Evolutionary conservation across 306 rosid species (phyloP).

Genomic region (Cicer judaicum): DNA sequence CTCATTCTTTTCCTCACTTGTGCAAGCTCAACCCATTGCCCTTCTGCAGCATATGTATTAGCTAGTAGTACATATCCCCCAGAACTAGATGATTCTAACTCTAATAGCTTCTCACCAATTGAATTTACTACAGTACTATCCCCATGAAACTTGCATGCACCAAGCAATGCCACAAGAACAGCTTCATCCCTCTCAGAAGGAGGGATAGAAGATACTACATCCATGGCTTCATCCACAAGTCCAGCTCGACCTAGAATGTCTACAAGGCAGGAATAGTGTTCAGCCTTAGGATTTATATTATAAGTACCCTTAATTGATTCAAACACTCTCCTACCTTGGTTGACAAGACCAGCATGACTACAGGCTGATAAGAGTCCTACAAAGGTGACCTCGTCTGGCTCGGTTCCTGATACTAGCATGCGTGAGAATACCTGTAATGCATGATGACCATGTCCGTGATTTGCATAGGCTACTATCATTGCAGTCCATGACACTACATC

Average conservation of each 20-base stretch:
- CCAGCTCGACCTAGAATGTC: constrained; percentile 57
- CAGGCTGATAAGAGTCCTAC: constrained; percentile 59
- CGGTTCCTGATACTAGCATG: constrained; percentile 51
- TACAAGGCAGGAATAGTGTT: constrained; percentile 53
- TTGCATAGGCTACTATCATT: constrained; percentile 51
- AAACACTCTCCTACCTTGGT: constrained; percentile 56
- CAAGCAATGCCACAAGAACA: constrained; percentile 58
- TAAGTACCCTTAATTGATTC: constrained; percentile 47
- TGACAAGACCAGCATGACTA: constrained; percentile 58
- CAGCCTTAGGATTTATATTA: constrained; percentile 48
- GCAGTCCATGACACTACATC: constrained; percentile 60
- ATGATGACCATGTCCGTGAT: constrained; percentile 55
- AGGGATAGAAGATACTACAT: constrained; percentile 41
- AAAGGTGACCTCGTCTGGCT: constrained; percentile 54
- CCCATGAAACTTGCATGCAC: constrained; percentile 53
- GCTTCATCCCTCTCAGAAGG: constrained; percentile 56
- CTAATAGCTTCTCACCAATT: constrained; percentile 48
- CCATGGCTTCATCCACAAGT: constrained; percentile 52
- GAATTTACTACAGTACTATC: constrained; percentile 44
- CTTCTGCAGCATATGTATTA: constrained; percentile 52
- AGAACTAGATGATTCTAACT: constrained; percentile 47
- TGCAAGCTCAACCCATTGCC: constrained; percentile 58
- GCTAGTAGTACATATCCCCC: constrained; percentile 54
- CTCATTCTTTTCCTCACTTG: constrained; percentile 57
- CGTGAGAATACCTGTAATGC: constrained; percentile 52